Evolutionary conservation across 148 eudicot species (phyloP).

Genomic region (Fallopia convolvulus): DNA sequence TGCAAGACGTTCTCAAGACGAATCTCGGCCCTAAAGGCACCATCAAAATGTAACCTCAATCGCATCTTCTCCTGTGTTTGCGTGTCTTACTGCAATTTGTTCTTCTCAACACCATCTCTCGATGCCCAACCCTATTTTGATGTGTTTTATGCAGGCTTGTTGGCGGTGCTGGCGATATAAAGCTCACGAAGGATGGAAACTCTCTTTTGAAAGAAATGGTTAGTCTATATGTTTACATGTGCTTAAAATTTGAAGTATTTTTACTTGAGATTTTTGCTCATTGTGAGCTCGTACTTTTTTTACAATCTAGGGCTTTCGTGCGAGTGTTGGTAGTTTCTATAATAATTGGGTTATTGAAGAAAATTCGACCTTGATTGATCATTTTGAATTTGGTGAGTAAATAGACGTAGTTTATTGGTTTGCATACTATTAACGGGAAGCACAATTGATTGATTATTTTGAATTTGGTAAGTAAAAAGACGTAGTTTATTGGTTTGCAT

Average conservation of each 20-base stretch:
- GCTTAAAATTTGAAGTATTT: slow-evolving; percentile 17
- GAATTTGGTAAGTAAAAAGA: not conserved
- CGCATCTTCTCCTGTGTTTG: not conserved
- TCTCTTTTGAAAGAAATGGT: slow-evolving; percentile 92
- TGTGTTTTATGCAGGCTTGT: slow-evolving; percentile 55
- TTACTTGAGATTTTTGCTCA: not conserved
- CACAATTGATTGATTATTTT: not conserved
- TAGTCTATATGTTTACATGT: not conserved
- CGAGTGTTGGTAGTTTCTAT: not conserved
- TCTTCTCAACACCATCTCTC: not conserved
- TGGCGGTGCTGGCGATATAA: slow-evolving; percentile 92
- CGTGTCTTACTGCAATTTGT: not conserved
- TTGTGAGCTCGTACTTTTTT: not conserved
- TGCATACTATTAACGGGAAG: too few relatives aligned
- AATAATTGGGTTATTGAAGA: not conserved
- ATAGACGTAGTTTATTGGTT: not conserved
- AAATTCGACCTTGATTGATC: not conserved
- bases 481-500: not conserved
- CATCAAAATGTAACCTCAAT: slow-evolving; percentile 56
- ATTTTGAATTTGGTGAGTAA: not conserved
- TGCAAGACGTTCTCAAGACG: slow-evolving; percentile 84
- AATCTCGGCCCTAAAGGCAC: slow-evolving; percentile 99
- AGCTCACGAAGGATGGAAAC: slow-evolving; percentile 93
- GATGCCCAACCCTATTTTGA: not conserved
- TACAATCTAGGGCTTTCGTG: not conserved